Evolutionary conservation across 257 asterid genomes (phyloP).

Genomic region (Pogostemon cablin): DNA sequence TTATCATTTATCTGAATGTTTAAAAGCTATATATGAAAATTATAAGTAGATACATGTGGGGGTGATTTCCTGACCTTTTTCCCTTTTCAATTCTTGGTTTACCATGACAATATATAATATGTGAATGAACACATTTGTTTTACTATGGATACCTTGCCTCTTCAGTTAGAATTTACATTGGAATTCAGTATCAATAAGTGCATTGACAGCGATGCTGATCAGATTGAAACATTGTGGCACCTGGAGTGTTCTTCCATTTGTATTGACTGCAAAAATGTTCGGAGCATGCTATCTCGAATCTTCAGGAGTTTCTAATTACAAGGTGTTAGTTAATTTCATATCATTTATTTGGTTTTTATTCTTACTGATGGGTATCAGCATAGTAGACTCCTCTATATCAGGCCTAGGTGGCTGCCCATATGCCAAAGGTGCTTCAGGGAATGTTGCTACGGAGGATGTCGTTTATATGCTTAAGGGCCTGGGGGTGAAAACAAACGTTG

Average conservation of each 20-base stretch:
- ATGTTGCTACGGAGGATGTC: slow-evolving; percentile 97
- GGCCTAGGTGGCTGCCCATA: slow-evolving; percentile 98
- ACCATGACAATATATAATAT: too few species aligned
- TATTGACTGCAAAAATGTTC: not conserved
- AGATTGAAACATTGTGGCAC: not conserved
- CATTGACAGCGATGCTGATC: not conserved
- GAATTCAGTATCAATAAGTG: too few species aligned
- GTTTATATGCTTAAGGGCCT: slow-evolving; percentile 88
- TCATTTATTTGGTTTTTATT: not conserved
- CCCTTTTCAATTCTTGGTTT: too few species aligned
- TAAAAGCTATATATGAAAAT: not conserved
- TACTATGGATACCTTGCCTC: too few species aligned
- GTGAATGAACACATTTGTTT: too few species aligned
- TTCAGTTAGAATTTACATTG: too few species aligned
- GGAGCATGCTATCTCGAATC: not conserved
- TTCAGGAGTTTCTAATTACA: not conserved
- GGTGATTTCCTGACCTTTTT: too few species aligned
- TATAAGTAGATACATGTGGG: not conserved
- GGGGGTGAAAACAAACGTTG: slow-evolving; percentile 79
- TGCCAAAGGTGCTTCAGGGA: slow-evolving; percentile 97
- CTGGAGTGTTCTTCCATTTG: not conserved
- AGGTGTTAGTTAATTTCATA: not conserved
- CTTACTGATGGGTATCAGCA: slow-evolving; percentile 84
- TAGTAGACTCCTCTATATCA: slow-evolving; percentile 80
- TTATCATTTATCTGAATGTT: slow-evolving; percentile 1